Percentiles rank a stretch among this genome's conserved stretches.
Conservation (phyloP, 2,329 filamentous ascomycete genomes). For the Amphichorda felina region DNA sequence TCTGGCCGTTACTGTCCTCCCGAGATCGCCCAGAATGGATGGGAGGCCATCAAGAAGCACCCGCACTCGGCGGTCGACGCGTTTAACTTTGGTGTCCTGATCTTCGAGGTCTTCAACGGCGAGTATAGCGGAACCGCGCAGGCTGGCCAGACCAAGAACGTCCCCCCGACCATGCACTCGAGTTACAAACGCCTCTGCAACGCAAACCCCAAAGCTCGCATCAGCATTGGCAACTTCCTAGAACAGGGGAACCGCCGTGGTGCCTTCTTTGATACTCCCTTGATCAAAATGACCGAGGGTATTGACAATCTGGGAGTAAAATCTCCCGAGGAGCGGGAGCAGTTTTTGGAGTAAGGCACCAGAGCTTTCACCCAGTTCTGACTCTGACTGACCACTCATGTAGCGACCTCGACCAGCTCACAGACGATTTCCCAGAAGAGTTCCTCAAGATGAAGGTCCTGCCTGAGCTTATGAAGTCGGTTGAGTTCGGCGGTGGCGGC, state of each 20-base stretch:
- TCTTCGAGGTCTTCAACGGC: constrained; percentile 89
- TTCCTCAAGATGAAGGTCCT: constrained; percentile 97
- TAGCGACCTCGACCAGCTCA: constrained; percentile 68
- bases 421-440: constrained; percentile 92
- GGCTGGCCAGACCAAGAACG: constrained; percentile 71
- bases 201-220: constrained; percentile 75
- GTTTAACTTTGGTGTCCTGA: constrained; percentile 71
- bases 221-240: constrained; percentile 75
- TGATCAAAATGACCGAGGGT: constrained; percentile 86
- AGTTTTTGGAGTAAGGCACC: constrained; percentile 56
- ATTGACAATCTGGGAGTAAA: constrained; percentile 91
- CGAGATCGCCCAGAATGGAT: constrained; percentile 76
- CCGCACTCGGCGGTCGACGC: constrained; percentile 76
- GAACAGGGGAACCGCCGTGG: constrained; percentile 76
- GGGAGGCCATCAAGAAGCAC: constrained; percentile 78
- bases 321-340: constrained; percentile 68
- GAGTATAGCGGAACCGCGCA: constrained; percentile 67
- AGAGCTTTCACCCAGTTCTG: no score
- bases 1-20: constrained; percentile 75
- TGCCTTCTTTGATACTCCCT: constrained; percentile 82
- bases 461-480: constrained; percentile 90
- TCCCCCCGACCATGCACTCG: constrained; percentile 80
- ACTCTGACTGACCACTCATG: constrained; percentile 14
- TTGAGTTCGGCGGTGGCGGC: constrained; percentile 95
- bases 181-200: constrained; percentile 86